Base-by-base conservation (phyloP, 73 alveolate species). In the Durusdinium trenchii region DNA sequence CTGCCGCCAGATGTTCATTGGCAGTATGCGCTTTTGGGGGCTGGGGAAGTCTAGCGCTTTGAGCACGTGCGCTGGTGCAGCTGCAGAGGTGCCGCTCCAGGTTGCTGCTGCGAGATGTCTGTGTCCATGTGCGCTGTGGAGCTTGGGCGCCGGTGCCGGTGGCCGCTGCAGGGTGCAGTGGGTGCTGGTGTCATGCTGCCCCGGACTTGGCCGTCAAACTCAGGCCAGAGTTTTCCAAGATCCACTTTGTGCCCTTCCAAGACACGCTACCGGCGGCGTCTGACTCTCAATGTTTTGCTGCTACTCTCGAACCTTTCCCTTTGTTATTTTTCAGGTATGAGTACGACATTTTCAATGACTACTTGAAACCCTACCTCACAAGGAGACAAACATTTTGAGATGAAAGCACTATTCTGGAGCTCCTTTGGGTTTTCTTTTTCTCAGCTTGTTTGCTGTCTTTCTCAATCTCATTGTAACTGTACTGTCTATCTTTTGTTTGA, bases 191-290 rank as follows among this genome's bases (percentile, higher is more conserved):
- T 60, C 73, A 60, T 23, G 73, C 30, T 60, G 73, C n/a, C n/a
- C n/a, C n/a, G n/a, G n/a, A n/a, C n/a, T n/a, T n/a, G n/a, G n/a
- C n/a, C 1, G n/a, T 42, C 92, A 4, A 26, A 23, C 47, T 30
- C 48, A 94, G 94, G 99, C 99, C 99, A 30, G 99, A 94, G 76
- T 94, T 94, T 64, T 23, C 91, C 54, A 94, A 94, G 99, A 94
- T 94, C 81, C 99, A 94, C 94, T 76, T 94, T n/a, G 99, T 94
- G 64, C 99, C 99, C 94, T 94, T 94, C 43, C 99, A 94, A 76
- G 99, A 94, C 67, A 94, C 99, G 42, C 62, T 91, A 46, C 98
- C 98, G 0, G 98, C 98, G 2, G 98, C 98, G 98, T 52, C 30
- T 40, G 78, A 38, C 6, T 35, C 87, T 43, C 36, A 61, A 61